Base-by-base conservation (phyloP, 352 stramenopile species). In the Globisporangium spiculum region DNA sequence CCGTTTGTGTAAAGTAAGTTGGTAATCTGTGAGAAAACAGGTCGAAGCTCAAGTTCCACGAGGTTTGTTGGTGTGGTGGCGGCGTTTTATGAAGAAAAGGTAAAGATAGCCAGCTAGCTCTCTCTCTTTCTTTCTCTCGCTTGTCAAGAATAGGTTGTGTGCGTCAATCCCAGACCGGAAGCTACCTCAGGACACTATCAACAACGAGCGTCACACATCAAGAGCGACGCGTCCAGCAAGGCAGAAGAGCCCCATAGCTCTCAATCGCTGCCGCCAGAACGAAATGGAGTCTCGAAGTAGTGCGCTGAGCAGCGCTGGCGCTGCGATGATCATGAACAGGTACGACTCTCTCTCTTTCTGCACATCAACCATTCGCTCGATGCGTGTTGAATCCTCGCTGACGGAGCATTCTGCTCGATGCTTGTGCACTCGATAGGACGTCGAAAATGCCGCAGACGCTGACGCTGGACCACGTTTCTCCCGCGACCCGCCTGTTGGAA, bases 401-500 rank as follows among this genome's bases (percentile, higher is more conserved):
- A 52, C 22, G 50, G 10, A 2, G 34, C 12, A 20, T 63, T 5
- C 7, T 27, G 48, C n/a, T 4, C 9, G 44, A n/a, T 22, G 44
- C 14, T 27, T 56, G 16, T 60, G 26, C 16, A 26, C 55, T 41
- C 12, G 24, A 9, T 57, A 73, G 73, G 14, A 66, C 58, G 30
- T 75, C 79, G 9, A 93, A 89, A 38, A 89, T 91, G 73, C 88
- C 92, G 32, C 90, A 97, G 70, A 97, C 89, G 7, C 68, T 98
- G 61, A 91, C 92, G 26, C 75, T 98, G 36, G 92, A 98, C 66
- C 90, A 98, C 67, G 91, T 98, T 0, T 97, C 91, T 1, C 93
- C 95, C 3, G 93, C 93, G 14, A 98, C 95, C 14, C 77, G 94
- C 7, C 65, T 98, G 55, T 78, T 98, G 16, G 95, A 98, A 71